Evolutionary conservation across 805 yeast species (phyloP).

Genomic region (Candida morakotiae): DNA sequence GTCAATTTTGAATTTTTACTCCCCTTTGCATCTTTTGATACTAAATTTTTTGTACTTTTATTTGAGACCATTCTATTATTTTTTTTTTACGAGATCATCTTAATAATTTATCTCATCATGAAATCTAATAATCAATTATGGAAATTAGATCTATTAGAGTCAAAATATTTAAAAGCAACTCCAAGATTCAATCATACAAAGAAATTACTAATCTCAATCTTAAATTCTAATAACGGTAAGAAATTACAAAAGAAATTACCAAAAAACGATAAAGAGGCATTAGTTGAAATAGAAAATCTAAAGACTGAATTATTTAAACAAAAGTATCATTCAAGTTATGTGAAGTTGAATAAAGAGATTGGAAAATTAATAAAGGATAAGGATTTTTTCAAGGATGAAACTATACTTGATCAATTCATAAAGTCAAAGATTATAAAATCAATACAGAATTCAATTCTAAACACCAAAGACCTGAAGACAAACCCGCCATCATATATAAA

Average conservation of each 20-base stretch:
- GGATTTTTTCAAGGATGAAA: constrained; percentile 18
- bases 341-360: constrained; percentile 38
- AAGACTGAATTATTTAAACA: constrained; percentile 43
- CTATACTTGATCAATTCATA: constrained; percentile 21
- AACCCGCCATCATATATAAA: constrained; percentile 34
- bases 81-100: not conserved
- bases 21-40: not conserved
- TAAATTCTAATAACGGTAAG: constrained; percentile 33
- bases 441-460: constrained; percentile 22
- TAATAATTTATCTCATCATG: constrained; percentile 2
- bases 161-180: constrained; percentile 36
- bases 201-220: constrained; percentile 37
- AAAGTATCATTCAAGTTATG: constrained; percentile 45
- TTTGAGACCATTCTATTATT: not conserved
- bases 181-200: constrained; percentile 51
- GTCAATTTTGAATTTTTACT: constrained; percentile 5
- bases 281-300: constrained; percentile 39
- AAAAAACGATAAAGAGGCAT: constrained; percentile 38
- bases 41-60: not conserved
- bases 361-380: constrained; percentile 14
- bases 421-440: constrained; percentile 30
- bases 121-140: constrained; percentile 22
- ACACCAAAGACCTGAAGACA: constrained; percentile 22
- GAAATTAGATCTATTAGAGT: constrained; percentile 56
- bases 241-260: constrained; percentile 42